Percentiles rank a stretch among this genome's conserved stretches.
These are phyloP conservation scores for Piloderma croceum DNA, from an alignment of 768 basidiomycete genomes.

Conservation along the genomic window DNA sequence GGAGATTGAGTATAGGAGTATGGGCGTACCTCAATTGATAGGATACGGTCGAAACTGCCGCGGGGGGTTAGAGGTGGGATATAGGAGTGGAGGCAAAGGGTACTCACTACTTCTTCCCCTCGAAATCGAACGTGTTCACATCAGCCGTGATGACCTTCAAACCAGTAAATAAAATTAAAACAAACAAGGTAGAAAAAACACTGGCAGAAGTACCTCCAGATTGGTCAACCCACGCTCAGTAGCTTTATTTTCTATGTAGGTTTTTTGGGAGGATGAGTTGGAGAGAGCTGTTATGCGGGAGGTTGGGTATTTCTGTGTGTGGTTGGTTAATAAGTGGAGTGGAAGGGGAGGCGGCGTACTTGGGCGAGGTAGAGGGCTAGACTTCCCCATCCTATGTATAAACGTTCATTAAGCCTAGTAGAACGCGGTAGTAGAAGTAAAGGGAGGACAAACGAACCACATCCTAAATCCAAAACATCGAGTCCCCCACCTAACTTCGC, in stretches of 20 bases:
- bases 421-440: neutral
- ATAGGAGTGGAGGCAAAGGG: neutral
- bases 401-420: constrained; percentile 1
- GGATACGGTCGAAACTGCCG: constrained; percentile 59
- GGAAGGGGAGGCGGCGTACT: constrained; percentile 24
- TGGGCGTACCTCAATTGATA: constrained; percentile 55
- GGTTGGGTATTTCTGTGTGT: constrained; percentile 58
- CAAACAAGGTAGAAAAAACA: neutral
- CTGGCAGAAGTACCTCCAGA: constrained; percentile 33
- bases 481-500: constrained; percentile 56
- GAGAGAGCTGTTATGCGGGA: constrained; percentile 58
- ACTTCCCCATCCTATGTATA: constrained; percentile 58
- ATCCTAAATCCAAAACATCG: constrained; percentile 63
- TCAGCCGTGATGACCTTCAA: constrained; percentile 60
- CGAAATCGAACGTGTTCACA: constrained; percentile 59
- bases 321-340: neutral
- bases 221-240: constrained; percentile 47
- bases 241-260: constrained; percentile 51
- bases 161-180: neutral
- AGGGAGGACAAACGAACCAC: constrained; percentile 35
- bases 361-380: constrained; percentile 59
- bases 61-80: neutral
- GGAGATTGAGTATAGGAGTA: neutral
- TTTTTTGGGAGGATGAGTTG: constrained; percentile 64
- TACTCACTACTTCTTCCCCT: constrained; percentile 37